A percentile compares a stretch with the other conserved stretches of the same genome.
These are phyloP conservation scores for Macadamia integrifolia DNA, from an alignment of 164 flowering plant species.

Conservation along the genomic window DNA sequence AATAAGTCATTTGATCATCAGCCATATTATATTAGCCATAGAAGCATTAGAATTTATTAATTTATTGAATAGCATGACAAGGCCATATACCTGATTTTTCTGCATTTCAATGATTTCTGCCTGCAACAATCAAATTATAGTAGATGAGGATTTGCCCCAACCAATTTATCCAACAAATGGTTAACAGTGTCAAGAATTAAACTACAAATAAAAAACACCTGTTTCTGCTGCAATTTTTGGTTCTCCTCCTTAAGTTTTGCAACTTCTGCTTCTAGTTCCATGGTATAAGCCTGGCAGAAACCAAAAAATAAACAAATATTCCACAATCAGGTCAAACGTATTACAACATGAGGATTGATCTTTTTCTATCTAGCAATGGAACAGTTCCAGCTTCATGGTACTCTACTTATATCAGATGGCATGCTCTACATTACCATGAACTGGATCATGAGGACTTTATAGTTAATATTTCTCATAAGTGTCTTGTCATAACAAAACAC, in stretches of 20 bases:
- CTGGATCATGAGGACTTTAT: neutral
- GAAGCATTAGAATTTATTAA: neutral
- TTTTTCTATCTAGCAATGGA: neutral
- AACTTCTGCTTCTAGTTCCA: constrained; percentile 91
- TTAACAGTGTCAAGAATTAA: neutral
- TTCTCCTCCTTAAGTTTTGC: constrained; percentile 85
- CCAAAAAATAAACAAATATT: neutral
- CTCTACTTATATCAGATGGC: no score
- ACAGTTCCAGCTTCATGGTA: neutral
- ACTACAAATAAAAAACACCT: constrained; percentile 32
- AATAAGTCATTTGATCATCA: neutral
- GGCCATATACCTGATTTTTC: constrained; percentile 62
- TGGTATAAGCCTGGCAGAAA: constrained; percentile 72
- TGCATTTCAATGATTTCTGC: constrained; percentile 61
- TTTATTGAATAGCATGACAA: neutral
- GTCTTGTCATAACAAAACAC: neutral
- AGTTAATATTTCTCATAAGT: neutral
- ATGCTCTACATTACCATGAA: neutral
- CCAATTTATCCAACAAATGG: neutral
- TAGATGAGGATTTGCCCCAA: constrained; percentile 2
- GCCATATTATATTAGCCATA: neutral
- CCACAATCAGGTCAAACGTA: neutral
- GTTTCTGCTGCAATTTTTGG: constrained; percentile 59
- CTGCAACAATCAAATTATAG: constrained; percentile 38
- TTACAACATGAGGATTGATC: neutral